Percentiles rank a stretch among this genome's conserved stretches.
phyloP scores from a whole-genome alignment of 352 stramenopile genomes.

The Globisporangium orthogonon region DNA sequence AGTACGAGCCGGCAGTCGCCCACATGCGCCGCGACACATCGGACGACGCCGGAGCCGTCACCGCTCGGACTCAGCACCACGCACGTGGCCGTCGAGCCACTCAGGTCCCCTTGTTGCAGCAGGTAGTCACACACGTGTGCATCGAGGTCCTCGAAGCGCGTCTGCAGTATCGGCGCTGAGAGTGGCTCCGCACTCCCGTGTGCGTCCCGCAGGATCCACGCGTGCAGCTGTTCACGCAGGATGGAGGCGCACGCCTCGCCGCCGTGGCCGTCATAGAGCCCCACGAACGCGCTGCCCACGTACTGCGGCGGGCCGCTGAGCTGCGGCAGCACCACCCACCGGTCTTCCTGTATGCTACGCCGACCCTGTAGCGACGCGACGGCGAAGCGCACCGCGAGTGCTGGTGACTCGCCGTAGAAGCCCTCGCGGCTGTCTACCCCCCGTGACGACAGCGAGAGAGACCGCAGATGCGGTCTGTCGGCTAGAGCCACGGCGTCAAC shows the following conservation, averaged over 20 bases:
- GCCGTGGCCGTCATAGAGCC: conserved; percentile 80
- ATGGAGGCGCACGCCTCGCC: conserved; percentile 68
- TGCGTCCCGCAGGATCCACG: conserved; percentile 40
- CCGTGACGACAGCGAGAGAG: neutral
- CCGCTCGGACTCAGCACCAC: conserved; percentile 25
- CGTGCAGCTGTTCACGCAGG: conserved; percentile 71
- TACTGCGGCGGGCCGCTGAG: conserved; percentile 20
- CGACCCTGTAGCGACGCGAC: conserved; percentile 54
- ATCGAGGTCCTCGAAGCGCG: conserved; percentile 61
- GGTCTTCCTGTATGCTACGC: conserved; percentile 73
- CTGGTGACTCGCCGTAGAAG: conserved; percentile 33
- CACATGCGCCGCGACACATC: conserved; percentile 47
- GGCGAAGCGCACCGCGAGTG: conserved; percentile 30
- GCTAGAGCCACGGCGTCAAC: neutral
- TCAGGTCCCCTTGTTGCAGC: conserved; percentile 63
- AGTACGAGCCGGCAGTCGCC: conserved; percentile 75
- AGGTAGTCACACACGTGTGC: conserved; percentile 63
- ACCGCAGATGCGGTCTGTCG: neutral
- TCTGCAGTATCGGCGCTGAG: conserved; percentile 21
- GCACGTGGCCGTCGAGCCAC: conserved; percentile 74
- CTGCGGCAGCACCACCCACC: conserved; percentile 47
- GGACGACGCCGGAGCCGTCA: conserved; percentile 10
- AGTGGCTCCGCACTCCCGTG: conserved; percentile 18
- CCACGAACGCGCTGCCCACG: conserved; percentile 40
- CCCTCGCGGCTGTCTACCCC: conserved; percentile 17